phyloP scores from a whole-genome alignment of 23 red algal species.

The Gracilaria gracilis region DNA sequence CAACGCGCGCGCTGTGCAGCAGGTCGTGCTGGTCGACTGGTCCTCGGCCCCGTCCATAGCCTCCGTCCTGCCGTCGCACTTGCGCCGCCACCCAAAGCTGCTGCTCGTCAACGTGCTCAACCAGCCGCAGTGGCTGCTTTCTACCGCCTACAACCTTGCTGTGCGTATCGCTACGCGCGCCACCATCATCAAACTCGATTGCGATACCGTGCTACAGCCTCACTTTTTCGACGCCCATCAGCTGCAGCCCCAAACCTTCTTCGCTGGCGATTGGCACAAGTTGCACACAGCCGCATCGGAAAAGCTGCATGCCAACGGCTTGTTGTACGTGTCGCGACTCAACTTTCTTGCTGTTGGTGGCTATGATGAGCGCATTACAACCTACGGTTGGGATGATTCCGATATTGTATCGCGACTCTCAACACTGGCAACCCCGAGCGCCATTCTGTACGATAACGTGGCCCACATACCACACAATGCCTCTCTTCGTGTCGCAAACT shows the following conservation, averaged over 20 bases:
- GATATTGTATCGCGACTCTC: constrained; percentile 77
- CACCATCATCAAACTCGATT: constrained; percentile 76
- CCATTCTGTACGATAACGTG: constrained; percentile 49
- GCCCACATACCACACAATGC: constrained; percentile 57
- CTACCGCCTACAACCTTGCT: constrained; percentile 82
- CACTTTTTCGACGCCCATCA: constrained; percentile 75
- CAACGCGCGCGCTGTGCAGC: constrained; percentile 16
- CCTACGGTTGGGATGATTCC: constrained; percentile 90
- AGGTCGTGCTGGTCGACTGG: constrained; percentile 89
- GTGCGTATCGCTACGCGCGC: constrained; percentile 29
- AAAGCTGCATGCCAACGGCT: constrained; percentile 69
- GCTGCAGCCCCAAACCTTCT: constrained; percentile 52
- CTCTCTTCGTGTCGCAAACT: constrained; percentile 43
- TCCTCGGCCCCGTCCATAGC: constrained; percentile 40
- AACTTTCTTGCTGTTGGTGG: constrained; percentile 65
- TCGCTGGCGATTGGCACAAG: constrained; percentile 74
- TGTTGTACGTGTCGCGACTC: constrained; percentile 45
- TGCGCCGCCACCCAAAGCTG: constrained; percentile 27
- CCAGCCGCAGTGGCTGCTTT: constrained; percentile 77
- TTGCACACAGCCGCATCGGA: constrained; percentile 48
- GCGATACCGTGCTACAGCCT: constrained; percentile 74
- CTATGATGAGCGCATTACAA: constrained; percentile 90
- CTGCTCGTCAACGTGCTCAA: constrained; percentile 51
- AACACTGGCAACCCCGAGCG: neutral
- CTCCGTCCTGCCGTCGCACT: neutral